phyloP scores from a whole-genome alignment of 306 rosid genomes.

The Clitoria ternatea region DNA sequence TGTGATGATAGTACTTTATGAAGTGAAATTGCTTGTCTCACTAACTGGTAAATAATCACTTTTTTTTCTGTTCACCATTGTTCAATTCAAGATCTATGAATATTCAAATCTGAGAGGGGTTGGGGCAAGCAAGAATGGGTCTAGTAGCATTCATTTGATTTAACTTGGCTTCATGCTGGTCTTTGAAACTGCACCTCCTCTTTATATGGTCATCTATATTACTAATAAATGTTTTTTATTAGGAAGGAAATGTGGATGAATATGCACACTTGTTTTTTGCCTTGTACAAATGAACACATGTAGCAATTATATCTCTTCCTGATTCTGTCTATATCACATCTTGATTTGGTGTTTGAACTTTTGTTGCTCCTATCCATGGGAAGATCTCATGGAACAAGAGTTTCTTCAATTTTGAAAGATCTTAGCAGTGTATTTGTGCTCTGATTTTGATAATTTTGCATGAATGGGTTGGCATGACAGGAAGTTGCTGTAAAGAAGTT shows the following conservation, averaged over 20 bases:
- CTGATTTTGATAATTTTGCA: conserved; percentile 16
- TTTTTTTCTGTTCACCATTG: conserved; percentile 12
- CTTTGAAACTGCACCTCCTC: not conserved
- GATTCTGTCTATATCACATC: not conserved
- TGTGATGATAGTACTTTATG: not conserved
- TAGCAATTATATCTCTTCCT: conserved; percentile 1
- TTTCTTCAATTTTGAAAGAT: conserved; percentile 9
- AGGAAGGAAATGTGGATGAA: conserved; percentile 16
- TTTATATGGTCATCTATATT: not conserved
- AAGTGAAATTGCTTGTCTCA: conserved; percentile 8
- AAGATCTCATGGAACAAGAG: conserved; percentile 10
- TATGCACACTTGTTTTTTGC: not conserved
- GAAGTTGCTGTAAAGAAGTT: conserved; percentile 99
- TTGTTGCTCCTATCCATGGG: conserved; percentile 12
- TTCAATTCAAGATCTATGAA: conserved; percentile 13
- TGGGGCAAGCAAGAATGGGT: not conserved
- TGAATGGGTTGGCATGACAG: conserved; percentile 43
- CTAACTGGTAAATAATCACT: not conserved
- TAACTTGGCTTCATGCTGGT: conserved; percentile 10
- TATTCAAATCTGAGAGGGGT: not conserved
- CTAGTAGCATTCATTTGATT: conserved; percentile 7
- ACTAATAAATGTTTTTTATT: not conserved
- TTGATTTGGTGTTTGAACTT: conserved; percentile 12
- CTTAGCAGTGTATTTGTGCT: conserved; percentile 3
- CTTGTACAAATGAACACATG: not conserved